phyloP scores from a whole-genome alignment of 2,329 filamentous ascomycete genomes.

The Teratosphaeriaceae sp. region DNA sequence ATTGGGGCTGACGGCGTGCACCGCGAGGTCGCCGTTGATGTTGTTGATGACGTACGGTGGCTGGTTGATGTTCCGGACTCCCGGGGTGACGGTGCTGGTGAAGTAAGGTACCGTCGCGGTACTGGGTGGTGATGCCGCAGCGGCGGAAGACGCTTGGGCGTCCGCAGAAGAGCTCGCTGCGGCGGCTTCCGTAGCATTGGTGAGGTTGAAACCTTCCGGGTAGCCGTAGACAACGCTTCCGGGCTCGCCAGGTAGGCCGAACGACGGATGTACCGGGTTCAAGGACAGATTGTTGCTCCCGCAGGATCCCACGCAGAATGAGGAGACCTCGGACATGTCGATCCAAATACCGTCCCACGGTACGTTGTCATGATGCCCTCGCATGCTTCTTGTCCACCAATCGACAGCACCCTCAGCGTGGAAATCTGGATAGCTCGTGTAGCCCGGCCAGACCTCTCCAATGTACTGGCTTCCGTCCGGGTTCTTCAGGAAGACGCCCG shows the following conservation, averaged over 20 bases:
- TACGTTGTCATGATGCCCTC: conserved; percentile 46
- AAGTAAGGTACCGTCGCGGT: conserved; percentile 20
- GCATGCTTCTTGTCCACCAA: conserved; percentile 53
- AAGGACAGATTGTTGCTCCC: conserved; percentile 57
- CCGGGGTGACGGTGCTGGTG: conserved; percentile 55
- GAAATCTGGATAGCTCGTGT: conserved; percentile 48
- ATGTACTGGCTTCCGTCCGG: conserved; percentile 24
- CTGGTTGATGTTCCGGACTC: conserved; percentile 60
- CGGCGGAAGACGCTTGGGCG: conserved; percentile 36
- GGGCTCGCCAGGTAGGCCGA: conserved; percentile 57
- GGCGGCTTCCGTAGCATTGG: conserved; percentile 62
- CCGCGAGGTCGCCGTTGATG: conserved; percentile 62
- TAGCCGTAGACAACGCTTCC: conserved; percentile 52
- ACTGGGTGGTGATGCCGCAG: conserved; percentile 19
- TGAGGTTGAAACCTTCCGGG: conserved; percentile 63
- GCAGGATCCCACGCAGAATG: conserved; percentile 65
- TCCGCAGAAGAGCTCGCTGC: conserved; percentile 50
- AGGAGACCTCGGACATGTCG: conserved; percentile 57
- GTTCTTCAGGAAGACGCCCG: conserved; percentile 30
- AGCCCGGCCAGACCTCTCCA: conserved; percentile 10
- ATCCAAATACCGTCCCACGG: conserved; percentile 52
- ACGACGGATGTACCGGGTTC: conserved; percentile 63
- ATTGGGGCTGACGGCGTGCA: conserved; percentile 32
- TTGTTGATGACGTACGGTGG: conserved; percentile 74
- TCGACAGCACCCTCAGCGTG: conserved; percentile 52